Evolutionary conservation across 31 red algal species (phyloP).

Genomic region (Asparagopsis taxiformis): DNA sequence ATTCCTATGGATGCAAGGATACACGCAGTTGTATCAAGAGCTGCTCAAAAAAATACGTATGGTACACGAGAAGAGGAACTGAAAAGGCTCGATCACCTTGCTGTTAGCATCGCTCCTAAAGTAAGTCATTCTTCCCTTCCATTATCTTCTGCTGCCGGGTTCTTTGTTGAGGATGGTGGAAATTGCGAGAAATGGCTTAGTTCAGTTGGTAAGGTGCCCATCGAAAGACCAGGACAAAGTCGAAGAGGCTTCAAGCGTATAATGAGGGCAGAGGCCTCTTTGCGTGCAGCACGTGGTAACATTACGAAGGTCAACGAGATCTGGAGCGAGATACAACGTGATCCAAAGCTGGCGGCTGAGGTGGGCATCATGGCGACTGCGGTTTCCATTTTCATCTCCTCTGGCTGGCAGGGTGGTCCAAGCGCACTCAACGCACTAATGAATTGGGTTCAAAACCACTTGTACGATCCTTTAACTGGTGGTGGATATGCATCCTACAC

Average conservation of each 20-base stretch:
- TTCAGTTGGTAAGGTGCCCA: too few species aligned
- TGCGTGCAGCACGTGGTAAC: constrained; percentile 18
- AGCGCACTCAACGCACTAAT: constrained; percentile 29
- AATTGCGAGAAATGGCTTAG: constrained; percentile 14
- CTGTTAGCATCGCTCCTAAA: not conserved
- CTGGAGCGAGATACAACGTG: constrained; percentile 17
- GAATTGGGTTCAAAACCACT: constrained; percentile 40
- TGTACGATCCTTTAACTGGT: constrained; percentile 23
- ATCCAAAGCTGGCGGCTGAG: constrained; percentile 13
- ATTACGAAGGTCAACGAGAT: constrained; percentile 13
- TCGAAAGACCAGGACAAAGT: too few species aligned
- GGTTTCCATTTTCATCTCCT: constrained; percentile 26
- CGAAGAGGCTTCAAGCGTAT: not conserved
- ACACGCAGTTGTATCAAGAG: constrained; percentile 26
- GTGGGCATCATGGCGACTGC: constrained; percentile 48
- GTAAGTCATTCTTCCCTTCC: not conserved
- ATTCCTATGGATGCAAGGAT: constrained; percentile 31
- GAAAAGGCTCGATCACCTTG: constrained; percentile 2
- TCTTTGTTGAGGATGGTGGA: constrained; percentile 30
- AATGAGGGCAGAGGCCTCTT: constrained; percentile 12
- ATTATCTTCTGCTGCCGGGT: constrained; percentile 1
- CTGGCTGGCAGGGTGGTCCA: constrained; percentile 15
- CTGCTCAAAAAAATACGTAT: constrained; percentile 15
- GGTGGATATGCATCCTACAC: constrained; percentile 16
- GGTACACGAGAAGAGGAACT: not conserved